Evolutionary conservation across 306 rosid species (phyloP), one percentile per base, ranked within the genome.

Genomic region (Biancaea sappan): DNA sequence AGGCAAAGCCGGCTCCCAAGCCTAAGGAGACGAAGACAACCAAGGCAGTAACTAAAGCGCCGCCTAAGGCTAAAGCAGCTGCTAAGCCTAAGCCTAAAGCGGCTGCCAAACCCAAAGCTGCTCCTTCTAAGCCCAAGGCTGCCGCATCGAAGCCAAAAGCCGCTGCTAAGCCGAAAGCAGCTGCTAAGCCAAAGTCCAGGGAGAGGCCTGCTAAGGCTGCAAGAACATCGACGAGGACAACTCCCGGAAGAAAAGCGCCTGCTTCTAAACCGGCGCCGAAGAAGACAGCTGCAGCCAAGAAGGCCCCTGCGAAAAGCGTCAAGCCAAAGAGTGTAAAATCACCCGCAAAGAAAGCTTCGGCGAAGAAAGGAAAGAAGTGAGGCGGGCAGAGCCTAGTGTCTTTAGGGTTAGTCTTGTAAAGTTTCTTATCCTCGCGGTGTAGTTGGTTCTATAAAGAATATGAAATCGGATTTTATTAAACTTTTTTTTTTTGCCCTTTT

Each of bases 351-450:
- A 87, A 74, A 73, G 82, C 72, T 0, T 60, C 90, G 2, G 73
- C 88, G 0, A 86, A 77, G 72, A 86, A 47, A 48, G 87, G 81
- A 2, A 86, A 66, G 67, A 86, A 89, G 81, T 89, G 82, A 76
- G 32, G 11, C 8, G 14, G 41, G 2, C 8, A 40, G 48, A 64
- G 43, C 12, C 11, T 84, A 83, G 83, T 54, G 66, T 72, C 48
- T 44, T 44, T 85, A 80, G 89, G 84, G 88, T 77, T 85, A 86
- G 97, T 82, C 67, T 28, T 91, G 97, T 91, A 89, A 88, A 89
- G 80, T 82, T 81, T 81, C 71, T 66, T 38, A 43, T 73, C 81
- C 26, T 63, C 61, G 67, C 29, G 77, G 85, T 77, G 83, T 82
- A 77, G 57, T 65, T 65, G 3, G 43, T 16, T 63, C 57, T 60